phyloP scores from a whole-genome alignment of 257 asterid genomes.

The Nicotiana benthamiana region DNA sequence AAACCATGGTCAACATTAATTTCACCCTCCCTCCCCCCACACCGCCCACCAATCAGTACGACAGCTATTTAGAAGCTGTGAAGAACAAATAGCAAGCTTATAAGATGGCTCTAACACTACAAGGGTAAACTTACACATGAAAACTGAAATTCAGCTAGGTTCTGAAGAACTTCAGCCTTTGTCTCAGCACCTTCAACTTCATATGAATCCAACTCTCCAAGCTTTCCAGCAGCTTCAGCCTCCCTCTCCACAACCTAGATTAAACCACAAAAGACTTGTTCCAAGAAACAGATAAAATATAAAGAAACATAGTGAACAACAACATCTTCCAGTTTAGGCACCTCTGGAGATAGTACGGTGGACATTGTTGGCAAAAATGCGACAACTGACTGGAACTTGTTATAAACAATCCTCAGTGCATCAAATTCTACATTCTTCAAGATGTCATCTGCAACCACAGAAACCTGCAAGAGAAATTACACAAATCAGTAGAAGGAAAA shows the following conservation, averaged over 20 bases:
- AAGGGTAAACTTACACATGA: conserved; percentile 58
- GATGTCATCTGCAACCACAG: conserved; percentile 96
- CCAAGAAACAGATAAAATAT: conserved; percentile 2
- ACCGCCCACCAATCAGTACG: no score
- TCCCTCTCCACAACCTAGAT: conserved; percentile 78
- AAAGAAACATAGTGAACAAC: conserved; percentile 6
- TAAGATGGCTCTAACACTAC: not conserved
- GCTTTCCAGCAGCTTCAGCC: conserved; percentile 88
- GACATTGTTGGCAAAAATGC: conserved; percentile 65
- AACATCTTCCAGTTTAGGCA: conserved; percentile 15
- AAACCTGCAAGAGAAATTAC: conserved; percentile 46
- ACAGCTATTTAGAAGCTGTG: not conserved
- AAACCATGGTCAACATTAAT: not conserved
- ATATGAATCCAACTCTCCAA: conserved; percentile 78
- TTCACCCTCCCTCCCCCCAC: not conserved
- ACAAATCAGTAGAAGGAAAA: conserved; percentile 9
- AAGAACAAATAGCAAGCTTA: not conserved
- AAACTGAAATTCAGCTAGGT: conserved; percentile 90
- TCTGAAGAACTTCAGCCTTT: conserved; percentile 90
- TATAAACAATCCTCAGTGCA: conserved; percentile 74
- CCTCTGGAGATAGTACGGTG: conserved; percentile 96
- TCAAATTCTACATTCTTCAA: conserved; percentile 87
- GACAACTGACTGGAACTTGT: conserved; percentile 90
- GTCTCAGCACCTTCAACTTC: conserved; percentile 97
- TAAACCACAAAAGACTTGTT: conserved; percentile 3